These are phyloP conservation scores for Clarireedia paspali DNA, from an alignment of 2,329 filamentous ascomycete species.

Conservation along the genomic window DNA sequence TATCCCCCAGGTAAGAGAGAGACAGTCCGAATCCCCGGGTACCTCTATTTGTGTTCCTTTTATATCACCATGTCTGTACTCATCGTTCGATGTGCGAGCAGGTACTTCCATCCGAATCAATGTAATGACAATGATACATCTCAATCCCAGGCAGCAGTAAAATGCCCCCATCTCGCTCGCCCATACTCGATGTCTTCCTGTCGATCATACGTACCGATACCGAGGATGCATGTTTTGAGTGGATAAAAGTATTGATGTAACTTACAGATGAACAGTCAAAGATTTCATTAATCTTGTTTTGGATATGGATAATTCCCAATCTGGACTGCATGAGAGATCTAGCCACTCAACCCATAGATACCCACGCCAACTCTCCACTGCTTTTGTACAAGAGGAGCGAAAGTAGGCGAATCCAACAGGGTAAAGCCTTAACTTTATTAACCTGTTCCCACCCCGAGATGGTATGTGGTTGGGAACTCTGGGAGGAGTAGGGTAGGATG, in stretches of 20 bases:
- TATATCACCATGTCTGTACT: too few relatives aligned
- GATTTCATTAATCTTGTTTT: neutral
- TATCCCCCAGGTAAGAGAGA: too few relatives aligned
- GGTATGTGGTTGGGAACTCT: neutral
- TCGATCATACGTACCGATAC: neutral
- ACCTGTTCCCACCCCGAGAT: too few relatives aligned
- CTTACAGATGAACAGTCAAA: neutral
- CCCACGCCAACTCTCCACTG: neutral
- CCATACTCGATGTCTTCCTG: neutral
- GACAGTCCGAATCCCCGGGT: too few relatives aligned
- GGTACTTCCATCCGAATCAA: too few relatives aligned
- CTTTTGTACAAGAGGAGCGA: constrained; percentile 8
- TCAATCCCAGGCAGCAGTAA: neutral
- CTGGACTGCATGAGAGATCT: neutral
- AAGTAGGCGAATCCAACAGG: constrained; percentile 3
- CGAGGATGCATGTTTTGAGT: neutral
- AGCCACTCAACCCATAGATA: neutral
- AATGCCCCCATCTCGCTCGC: neutral
- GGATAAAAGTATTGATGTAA: constrained; percentile 7
- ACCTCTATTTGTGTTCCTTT: too few relatives aligned
- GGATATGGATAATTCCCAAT: neutral
- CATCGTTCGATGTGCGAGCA: too few relatives aligned
- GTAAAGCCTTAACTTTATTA: neutral
- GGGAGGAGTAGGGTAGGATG: neutral
- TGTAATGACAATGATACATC: neutral